Conservation (phyloP, 2,329 filamentous ascomycete species). For the Aspergillus udagawae region DNA sequence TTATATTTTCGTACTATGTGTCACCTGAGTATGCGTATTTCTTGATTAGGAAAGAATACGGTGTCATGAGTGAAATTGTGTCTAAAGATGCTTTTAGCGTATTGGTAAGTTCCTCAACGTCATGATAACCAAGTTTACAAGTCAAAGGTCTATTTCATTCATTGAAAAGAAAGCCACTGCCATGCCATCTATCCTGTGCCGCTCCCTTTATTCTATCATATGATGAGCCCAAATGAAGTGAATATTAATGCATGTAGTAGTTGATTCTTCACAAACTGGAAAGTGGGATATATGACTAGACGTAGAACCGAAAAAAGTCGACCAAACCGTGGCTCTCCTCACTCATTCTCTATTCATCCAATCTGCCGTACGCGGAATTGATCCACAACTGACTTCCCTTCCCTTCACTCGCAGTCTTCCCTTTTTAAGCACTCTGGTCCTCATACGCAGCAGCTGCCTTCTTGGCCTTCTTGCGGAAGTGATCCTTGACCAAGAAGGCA, state of each 20-base stretch:
- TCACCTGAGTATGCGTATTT: not conserved
- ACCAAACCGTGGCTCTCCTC: not conserved
- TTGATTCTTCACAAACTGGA: not conserved
- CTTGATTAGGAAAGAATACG: not conserved
- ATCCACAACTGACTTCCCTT: no score
- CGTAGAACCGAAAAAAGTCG: no score
- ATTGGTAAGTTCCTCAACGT: not conserved
- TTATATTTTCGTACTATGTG: not conserved
- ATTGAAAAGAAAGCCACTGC: no score
- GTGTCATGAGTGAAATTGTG: not conserved
- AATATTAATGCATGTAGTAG: not conserved
- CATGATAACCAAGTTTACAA: not conserved
- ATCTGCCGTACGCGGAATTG: no score
- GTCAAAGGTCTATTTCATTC: no score
- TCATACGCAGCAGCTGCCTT: not conserved
- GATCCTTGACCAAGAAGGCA: not conserved
- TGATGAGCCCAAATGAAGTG: not conserved
- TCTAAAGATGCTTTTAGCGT: not conserved
- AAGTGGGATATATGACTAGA: not conserved
- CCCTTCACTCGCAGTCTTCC: no score
- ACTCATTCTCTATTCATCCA: not conserved
- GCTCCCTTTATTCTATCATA: not conserved
- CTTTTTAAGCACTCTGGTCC: not conserved
- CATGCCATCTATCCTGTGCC: not conserved
- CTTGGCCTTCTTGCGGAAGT: not conserved